Conservation (phyloP, 2,329 filamentous ascomycete species). For the Bipolaris victoriae region DNA sequence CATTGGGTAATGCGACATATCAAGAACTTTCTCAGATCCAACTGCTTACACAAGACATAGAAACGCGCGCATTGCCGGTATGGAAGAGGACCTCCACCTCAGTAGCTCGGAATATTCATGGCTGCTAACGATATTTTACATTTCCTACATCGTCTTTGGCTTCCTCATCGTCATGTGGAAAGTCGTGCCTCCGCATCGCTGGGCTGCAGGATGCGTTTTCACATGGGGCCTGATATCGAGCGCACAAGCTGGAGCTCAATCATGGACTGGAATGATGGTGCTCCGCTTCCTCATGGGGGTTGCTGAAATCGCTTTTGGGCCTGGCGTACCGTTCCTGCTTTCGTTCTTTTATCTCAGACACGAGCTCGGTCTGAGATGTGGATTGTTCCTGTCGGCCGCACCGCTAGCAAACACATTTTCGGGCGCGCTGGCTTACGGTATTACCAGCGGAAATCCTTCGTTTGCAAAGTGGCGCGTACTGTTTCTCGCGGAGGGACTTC, state of each 20-base stretch:
- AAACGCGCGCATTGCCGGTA: constrained; percentile 52
- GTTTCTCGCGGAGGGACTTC: constrained; percentile 56
- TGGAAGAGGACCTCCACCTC: constrained; percentile 43
- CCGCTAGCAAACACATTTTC: constrained; percentile 82
- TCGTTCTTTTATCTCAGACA: constrained; percentile 66
- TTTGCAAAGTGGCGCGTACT: constrained; percentile 68
- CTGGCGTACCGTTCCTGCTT: constrained; percentile 58
- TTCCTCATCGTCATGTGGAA: constrained; percentile 49
- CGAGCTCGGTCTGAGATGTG: constrained; percentile 62
- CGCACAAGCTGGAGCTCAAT: constrained; percentile 38
- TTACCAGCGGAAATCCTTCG: constrained; percentile 63
- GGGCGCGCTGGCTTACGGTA: constrained; percentile 62
- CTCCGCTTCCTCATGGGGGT: constrained; percentile 46
- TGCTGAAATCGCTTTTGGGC: constrained; percentile 54
- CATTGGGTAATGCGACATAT: constrained; percentile 38
- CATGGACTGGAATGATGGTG: constrained; percentile 45
- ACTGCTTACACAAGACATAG: constrained; percentile 15
- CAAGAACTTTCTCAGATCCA: neutral
- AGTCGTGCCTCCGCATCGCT: constrained; percentile 44
- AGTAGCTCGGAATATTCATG: constrained; percentile 39
- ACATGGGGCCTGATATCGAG: constrained; percentile 45
- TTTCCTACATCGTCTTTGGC: constrained; percentile 48
- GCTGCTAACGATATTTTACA: constrained; percentile 50
- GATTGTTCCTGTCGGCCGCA: constrained; percentile 60
- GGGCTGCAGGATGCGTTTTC: constrained; percentile 46